Base-by-base conservation (phyloP, 192 early-diverging fungal species). In the Backusella circina region DNA sequence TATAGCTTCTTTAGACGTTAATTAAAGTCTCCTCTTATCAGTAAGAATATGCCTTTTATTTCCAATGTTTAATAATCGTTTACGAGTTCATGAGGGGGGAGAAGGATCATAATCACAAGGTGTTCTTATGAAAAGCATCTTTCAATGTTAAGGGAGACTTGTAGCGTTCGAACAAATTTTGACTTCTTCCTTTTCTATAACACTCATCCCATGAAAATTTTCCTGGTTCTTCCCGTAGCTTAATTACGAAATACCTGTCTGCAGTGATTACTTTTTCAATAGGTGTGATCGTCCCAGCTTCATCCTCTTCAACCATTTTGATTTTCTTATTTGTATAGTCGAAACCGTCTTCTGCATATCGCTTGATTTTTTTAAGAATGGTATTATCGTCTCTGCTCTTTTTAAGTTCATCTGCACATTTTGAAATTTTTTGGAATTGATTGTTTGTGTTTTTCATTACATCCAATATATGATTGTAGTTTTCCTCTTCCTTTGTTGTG, bases 361-460 rank as follows among this genome's bases (percentile, higher is more conserved):
- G 67, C 67, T 68, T 68, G 67, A 68, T 68, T 68, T 68, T 68
- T 68, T 38, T 68, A 68, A 36, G 67, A 68, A 68, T 68, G 31
- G 36, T 68, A 36, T 68, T 36, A 68, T 37, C 13, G 67, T 68
- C 67, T 68, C 67, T 68, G 67, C 33, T 68, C 67, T 68, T 68
- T 68, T 68, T 13, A 68, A 37, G 36, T 68, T 68, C 67, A 36
- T 68, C 33, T 68, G 21, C 67, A 35, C 67, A 37, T 68, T 68
- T 68, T n/a, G 37, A 37, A n/a, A 30, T 64, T 68, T 68, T 68
- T 68, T 68, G 32, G 21, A 68, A 68, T 68, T 68, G 35, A 68
- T 68, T 68, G 67, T 38, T 67, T 67, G 67, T 68, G 31, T 68
- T 68, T 68, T 68, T 68, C 33, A 68, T 68, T 38, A 37, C 67